These are phyloP conservation scores for Xanthoconium separans DNA, from an alignment of 1,284 basidiomycete species.

Conservation along the genomic window DNA sequence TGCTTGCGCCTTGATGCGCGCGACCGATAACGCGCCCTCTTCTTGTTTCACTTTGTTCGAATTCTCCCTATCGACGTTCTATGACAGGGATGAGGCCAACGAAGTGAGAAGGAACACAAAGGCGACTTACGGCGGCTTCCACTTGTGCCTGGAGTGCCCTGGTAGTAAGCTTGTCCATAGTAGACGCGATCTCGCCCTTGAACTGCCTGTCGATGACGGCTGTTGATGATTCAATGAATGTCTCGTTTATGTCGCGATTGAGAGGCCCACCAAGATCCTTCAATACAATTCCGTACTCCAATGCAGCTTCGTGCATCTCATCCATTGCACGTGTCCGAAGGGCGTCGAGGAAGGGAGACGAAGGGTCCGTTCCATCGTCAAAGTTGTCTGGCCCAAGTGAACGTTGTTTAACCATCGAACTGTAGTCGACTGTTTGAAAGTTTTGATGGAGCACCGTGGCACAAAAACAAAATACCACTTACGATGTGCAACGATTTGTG, in stretches of 20 bases:
- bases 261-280: constrained; percentile 64
- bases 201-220: constrained; percentile 83
- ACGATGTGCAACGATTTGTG: constrained; percentile 75
- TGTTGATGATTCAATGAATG: constrained; percentile 24
- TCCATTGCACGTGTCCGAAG: constrained; percentile 80
- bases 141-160: constrained; percentile 80
- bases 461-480: constrained; percentile 40
- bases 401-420: constrained; percentile 74
- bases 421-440: constrained; percentile 45
- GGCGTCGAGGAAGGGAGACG: constrained; percentile 76
- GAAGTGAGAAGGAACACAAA: neutral
- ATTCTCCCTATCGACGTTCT: constrained; percentile 83
- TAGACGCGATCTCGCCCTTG: constrained; percentile 77
- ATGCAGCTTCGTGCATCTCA: constrained; percentile 72
- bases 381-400: constrained; percentile 71
- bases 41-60: constrained; percentile 83
- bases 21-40: constrained; percentile 71
- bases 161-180: constrained; percentile 82
- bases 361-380: constrained; percentile 64
- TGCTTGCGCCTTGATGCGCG: constrained; percentile 69
- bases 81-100: neutral
- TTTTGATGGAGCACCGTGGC: constrained; percentile 10
- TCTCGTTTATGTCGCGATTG: neutral
- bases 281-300: constrained; percentile 76
- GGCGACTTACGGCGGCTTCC: constrained; percentile 65